Evolutionary conservation across 352 stramenopile genomes (phyloP), one percentile per base, ranked within the genome.

Genomic region (Paralagenidium karlingii): DNA sequence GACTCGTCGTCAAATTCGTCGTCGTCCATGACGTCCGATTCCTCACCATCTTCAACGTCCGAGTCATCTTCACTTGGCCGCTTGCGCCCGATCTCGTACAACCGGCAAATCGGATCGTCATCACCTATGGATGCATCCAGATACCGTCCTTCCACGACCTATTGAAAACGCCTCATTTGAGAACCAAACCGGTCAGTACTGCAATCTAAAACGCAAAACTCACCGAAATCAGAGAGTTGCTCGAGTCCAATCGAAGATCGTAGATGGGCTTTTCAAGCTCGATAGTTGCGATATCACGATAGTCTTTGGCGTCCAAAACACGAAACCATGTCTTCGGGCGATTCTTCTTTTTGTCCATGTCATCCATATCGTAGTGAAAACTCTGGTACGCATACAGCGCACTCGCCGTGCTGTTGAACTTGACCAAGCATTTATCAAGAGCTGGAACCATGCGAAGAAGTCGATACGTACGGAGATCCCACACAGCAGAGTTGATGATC

Each of bases 401-500:
- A 32, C 58, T 73, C 6, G 70, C 74, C 7, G 51, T 68, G 19
- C 56, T 53, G 43, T 68, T 84, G 45, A 91, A 92, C 34, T 73
- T 73, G 34, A 91, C 65, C 10, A 51, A 69, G 45, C 71, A 87
- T 46, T 83, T 84, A 49, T 94, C 82, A n/a, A 93, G 59, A 10
- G 73, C 76, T 12, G 82, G 82, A 8, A 94, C 75, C 49, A 92
- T 79, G 3, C 79, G 79, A 22, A 91, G 56, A 5, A 94, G 53
- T 15, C 69, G 63, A 40, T 82, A 91, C 2, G 82, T 94, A 18
- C 82, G 75, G 13, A 92, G 48, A 47, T 94, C 82, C 80, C 82
- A 94, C n/a, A 94, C 74, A 0, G 76, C 76, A 11, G 79, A 88
- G 43, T 94, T 91, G 18, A 94, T 63, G 31, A 94, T 76, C 25